Percentiles rank a stretch among this genome's conserved stretches.
phyloP scores from a whole-genome alignment of 2,329 filamentous ascomycete species.

The Aspergillus ustus region DNA sequence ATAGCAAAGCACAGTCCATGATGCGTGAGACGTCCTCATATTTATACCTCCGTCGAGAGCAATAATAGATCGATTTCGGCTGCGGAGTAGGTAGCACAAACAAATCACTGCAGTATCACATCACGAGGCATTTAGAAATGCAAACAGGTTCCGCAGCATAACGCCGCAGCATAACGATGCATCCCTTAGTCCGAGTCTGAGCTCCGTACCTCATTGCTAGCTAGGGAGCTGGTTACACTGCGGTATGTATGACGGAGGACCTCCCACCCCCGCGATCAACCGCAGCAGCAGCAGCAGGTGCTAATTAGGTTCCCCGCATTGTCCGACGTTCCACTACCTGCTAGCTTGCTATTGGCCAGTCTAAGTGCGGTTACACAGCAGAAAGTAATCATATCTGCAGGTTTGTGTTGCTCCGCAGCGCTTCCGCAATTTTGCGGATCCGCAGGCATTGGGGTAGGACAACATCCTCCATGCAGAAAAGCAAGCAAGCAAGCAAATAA shows the following conservation, averaged over 20 bases:
- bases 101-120: neutral
- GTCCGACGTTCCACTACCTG: no score
- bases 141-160: no score
- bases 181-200: no score
- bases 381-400: no score
- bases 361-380: neutral
- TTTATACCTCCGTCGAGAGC: neutral
- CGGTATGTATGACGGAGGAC: no score
- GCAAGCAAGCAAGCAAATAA: no score
- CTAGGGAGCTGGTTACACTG: no score
- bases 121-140: neutral
- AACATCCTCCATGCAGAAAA: no score
- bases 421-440: neutral
- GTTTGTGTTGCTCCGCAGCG: neutral
- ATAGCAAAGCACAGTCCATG: neutral
- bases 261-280: no score
- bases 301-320: neutral
- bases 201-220: no score
- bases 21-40: neutral
- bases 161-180: no score
- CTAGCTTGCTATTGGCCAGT: no score
- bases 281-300: neutral
- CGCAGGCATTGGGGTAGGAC: neutral
- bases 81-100: neutral
- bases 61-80: neutral